A percentile compares a stretch with the other conserved stretches of the same genome.
Conservation (phyloP, 495 filamentous ascomycete species). For the Penicillium soppii region DNA sequence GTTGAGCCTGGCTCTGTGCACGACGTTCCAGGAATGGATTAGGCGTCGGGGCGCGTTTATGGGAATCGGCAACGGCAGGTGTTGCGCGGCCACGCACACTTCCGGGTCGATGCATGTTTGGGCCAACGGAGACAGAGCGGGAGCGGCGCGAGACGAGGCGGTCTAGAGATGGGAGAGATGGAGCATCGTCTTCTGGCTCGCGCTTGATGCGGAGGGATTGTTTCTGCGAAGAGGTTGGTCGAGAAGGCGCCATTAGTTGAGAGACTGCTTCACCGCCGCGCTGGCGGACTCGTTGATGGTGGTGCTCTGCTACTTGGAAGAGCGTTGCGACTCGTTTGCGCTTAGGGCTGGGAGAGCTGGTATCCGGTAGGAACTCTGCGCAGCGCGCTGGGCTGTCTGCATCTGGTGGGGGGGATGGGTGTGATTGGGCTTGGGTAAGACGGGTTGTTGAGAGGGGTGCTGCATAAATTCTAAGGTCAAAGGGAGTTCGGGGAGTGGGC, state of each 20-base stretch:
- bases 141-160: conserved; percentile 32
- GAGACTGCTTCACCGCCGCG: conserved; percentile 57
- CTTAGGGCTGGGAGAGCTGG: conserved; percentile 48
- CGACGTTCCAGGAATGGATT: conserved; percentile 30
- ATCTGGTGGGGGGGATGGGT: conserved; percentile 34
- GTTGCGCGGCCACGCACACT: conserved; percentile 20
- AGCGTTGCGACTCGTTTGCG: conserved; percentile 54
- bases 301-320: conserved; percentile 60
- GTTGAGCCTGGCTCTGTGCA: conserved; percentile 5
- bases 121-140: conserved; percentile 39
- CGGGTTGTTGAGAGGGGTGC: conserved; percentile 36
- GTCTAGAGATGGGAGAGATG: conserved; percentile 33
- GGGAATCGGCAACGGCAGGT: conserved; percentile 17
- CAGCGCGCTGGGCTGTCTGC: conserved; percentile 16
- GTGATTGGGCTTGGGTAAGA: conserved; percentile 33
- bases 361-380: conserved; percentile 42
- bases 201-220: conserved; percentile 38
- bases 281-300: conserved; percentile 52
- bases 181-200: conserved; percentile 37
- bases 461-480: conserved; percentile 43
- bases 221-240: conserved; percentile 34
- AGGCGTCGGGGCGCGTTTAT: conserved; percentile 27
- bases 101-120: conserved; percentile 27
- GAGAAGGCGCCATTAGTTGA: conserved; percentile 50
- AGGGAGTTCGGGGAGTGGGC: conserved; percentile 11